Base-by-base conservation (phyloP, 768 basidiomycete species). In the Kwoniella bestiolae region DNA sequence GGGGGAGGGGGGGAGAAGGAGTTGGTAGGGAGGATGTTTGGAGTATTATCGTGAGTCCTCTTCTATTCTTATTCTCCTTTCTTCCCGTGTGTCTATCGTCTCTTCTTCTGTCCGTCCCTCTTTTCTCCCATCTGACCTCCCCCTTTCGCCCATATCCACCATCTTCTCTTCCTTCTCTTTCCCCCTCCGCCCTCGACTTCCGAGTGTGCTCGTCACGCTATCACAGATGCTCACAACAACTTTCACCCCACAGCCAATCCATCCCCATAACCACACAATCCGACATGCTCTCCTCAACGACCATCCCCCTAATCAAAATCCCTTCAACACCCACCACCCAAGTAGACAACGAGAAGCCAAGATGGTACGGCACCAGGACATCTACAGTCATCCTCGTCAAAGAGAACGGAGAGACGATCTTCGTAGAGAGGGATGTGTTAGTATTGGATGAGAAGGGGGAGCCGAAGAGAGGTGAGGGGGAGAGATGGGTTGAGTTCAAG, bases 281-380 rank as follows among this genome's bases (percentile, higher is more conserved):
- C 3, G 68, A 73, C 55, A 55, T 63, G 14, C 63, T 21, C 21
- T 49, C 29, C 11, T 67, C 69, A 31, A 75, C 74, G 16, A 59
- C 58, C 46, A 61, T 74, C 51, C 70, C 65, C 11, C 68, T 72
- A 3, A 35, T 77, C 34, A 44, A 23, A 4, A 41, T 9, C 9
- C 23, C 25, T 25, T 56, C 23, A 38, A 51, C 25, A 35, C 51
- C 8, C 23, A 25, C 32, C 29, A 25, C 25, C 6, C 56, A 28
- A 38, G 5, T 44, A 29, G 49, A 56, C 44, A 60, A 65, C 16
- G 12, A 41, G 38, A 47, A 60, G 65, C 29, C 41, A 3, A 41
- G 45, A 34, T 73, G 75, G 63, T 80, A 80, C 38, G 79, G 78
- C 3, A 80, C 79, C 9, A 56, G 79, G 58, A 57, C 75, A 31